Evolutionary conservation across 1,139 yeast species (phyloP).

Genomic region (Protomyces lactucae-debilis): DNA sequence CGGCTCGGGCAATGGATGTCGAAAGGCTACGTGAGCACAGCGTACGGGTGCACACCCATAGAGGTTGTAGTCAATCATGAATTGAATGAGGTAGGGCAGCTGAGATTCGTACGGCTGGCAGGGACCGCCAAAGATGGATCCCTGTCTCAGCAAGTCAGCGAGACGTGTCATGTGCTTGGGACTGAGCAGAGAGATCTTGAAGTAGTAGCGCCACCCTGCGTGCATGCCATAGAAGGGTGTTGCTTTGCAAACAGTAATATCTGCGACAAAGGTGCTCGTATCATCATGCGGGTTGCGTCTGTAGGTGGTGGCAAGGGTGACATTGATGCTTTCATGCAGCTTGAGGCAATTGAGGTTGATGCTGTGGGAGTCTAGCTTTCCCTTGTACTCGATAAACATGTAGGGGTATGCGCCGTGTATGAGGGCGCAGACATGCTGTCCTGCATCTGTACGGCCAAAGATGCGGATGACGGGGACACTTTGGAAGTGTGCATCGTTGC

Average conservation of each 20-base stretch:
- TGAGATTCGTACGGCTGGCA: slow-evolving; percentile 70
- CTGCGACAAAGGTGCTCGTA: slow-evolving; percentile 53
- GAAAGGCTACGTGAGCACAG: slow-evolving; percentile 33
- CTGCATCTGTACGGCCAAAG: slow-evolving; percentile 61
- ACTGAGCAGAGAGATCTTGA: slow-evolving; percentile 63
- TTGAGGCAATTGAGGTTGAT: slow-evolving; percentile 23
- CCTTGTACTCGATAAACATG: slow-evolving; percentile 57
- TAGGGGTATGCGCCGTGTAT: slow-evolving; percentile 85
- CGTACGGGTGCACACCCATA: slow-evolving; percentile 79
- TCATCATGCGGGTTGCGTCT: slow-evolving; percentile 37
- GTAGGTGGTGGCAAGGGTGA: slow-evolving; percentile 36
- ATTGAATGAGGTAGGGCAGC: slow-evolving; percentile 69
- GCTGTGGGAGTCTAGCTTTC: slow-evolving; percentile 37
- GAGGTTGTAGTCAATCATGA: slow-evolving; percentile 73
- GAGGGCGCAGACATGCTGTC: slow-evolving; percentile 59
- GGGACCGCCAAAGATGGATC: slow-evolving; percentile 42
- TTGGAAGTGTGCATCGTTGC: slow-evolving; percentile 1
- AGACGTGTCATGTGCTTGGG: slow-evolving; percentile 58
- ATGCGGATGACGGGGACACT: slow-evolving; percentile 61
- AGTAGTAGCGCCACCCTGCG: slow-evolving; percentile 56
- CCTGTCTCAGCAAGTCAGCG: slow-evolving; percentile 56
- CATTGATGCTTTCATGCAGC: slow-evolving; percentile 35
- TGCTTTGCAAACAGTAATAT: slow-evolving; percentile 65
- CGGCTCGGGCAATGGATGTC: slow-evolving; percentile 32
- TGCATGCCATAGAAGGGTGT: slow-evolving; percentile 80